phyloP scores from a whole-genome alignment of 2,329 filamentous ascomycete genomes.

The Neofusicoccum cordaticola region DNA sequence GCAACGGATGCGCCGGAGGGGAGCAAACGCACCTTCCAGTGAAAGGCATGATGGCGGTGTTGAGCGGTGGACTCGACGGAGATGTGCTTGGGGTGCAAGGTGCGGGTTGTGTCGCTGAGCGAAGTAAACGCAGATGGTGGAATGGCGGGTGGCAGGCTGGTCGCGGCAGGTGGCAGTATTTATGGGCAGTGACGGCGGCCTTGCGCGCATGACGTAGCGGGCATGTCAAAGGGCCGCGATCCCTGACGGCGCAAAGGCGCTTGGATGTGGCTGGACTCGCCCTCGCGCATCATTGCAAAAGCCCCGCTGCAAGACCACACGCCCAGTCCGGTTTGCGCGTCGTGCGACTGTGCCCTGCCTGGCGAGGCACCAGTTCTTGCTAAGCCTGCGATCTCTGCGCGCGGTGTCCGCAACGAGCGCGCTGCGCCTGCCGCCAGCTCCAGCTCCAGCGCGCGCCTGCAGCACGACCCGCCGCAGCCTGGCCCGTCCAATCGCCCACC shows the following conservation, averaged over 20 bases:
- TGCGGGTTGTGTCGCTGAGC: neutral
- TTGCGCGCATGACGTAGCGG: neutral
- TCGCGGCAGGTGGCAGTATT: neutral
- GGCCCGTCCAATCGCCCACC: neutral
- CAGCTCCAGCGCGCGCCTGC: neutral
- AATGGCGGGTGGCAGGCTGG: neutral
- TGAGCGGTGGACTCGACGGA: neutral
- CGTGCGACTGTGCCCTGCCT: neutral
- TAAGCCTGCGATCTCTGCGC: neutral
- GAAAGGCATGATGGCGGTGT: conserved; percentile 54
- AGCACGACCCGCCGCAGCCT: neutral
- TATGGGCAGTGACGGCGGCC: conserved; percentile 1
- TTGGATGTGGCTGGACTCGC: conserved; percentile 11
- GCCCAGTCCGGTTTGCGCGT: conserved; percentile 2
- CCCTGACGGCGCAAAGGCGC: neutral
- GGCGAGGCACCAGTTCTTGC: neutral
- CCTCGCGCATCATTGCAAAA: neutral
- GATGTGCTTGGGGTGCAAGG: neutral
- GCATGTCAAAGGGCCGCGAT: conserved; percentile 8
- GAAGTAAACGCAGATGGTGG: neutral
- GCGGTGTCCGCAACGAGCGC: neutral
- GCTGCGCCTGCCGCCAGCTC: neutral
- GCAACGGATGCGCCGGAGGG: neutral
- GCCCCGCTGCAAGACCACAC: neutral
- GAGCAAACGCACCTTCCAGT: conserved; percentile 52